Percentiles rank a stretch among this genome's conserved stretches.
phyloP scores from a whole-genome alignment of 2,329 filamentous ascomycete species.

The Dothideomycetidae sp. region DNA sequence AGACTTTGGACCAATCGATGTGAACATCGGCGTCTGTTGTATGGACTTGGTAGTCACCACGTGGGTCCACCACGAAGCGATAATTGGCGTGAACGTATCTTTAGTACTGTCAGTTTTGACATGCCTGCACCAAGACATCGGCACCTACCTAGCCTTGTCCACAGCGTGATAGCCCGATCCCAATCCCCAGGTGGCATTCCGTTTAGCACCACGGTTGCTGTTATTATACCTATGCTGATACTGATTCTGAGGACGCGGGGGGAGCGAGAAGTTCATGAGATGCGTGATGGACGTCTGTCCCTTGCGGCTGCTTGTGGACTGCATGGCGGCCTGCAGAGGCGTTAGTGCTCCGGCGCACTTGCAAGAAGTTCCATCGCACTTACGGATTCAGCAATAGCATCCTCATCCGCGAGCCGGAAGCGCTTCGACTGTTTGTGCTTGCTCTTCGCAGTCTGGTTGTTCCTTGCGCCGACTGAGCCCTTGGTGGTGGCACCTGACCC shows the following conservation, averaged over 20 bases:
- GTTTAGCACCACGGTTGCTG: conserved; percentile 33
- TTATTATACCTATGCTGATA: conserved; percentile 31
- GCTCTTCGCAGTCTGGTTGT: conserved; percentile 60
- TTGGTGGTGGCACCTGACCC: conserved; percentile 26
- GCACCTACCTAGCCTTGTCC: conserved; percentile 66
- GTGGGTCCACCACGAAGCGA: conserved; percentile 82
- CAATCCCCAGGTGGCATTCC: conserved; percentile 67
- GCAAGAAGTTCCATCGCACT: conserved; percentile 22
- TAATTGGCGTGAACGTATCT: conserved; percentile 94
- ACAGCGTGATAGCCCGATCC: conserved; percentile 80
- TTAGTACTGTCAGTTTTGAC: conserved; percentile 11
- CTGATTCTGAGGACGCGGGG: conserved; percentile 55
- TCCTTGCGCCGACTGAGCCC: conserved; percentile 44
- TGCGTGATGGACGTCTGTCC: conserved; percentile 97
- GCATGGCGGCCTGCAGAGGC: conserved; percentile 42
- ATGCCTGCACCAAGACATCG: background rate
- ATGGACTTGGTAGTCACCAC: conserved; percentile 64
- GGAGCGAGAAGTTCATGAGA: conserved; percentile 77
- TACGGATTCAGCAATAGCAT: conserved; percentile 71
- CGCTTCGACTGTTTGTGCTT: conserved; percentile 74
- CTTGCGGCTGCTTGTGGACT: conserved; percentile 54
- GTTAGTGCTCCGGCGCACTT: conserved; percentile 2
- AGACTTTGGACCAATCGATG: conserved; percentile 76
- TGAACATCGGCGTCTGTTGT: conserved; percentile 76
- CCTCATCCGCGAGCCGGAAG: conserved; percentile 63